A percentile compares a stretch with the other conserved stretches of the same genome.
These are phyloP conservation scores for Suaeda aralocaspica DNA, from an alignment of 148 eudicot genomes.

Conservation along the genomic window DNA sequence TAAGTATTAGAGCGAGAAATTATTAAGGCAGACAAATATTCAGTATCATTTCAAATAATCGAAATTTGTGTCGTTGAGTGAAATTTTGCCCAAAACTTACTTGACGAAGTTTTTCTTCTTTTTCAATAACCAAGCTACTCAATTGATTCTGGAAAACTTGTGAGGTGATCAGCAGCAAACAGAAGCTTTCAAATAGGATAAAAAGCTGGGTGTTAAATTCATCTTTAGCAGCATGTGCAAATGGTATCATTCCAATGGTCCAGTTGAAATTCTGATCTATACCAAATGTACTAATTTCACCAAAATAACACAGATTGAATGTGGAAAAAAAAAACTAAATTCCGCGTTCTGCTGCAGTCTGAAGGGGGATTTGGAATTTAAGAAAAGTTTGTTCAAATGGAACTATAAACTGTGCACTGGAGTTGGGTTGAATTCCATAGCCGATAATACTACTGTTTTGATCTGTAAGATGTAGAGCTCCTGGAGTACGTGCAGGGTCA, in stretches of 20 bases:
- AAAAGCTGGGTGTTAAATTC: constrained; percentile 6
- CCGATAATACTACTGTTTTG: constrained; percentile 51
- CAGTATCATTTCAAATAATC: neutral
- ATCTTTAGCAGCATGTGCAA: constrained; percentile 35
- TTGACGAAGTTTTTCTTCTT: constrained; percentile 82
- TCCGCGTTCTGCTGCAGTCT: constrained; percentile 86
- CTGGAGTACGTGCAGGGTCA: constrained; percentile 57
- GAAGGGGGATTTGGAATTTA: constrained; percentile 70
- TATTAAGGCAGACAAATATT: no score
- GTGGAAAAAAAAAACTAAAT: constrained; percentile 13
- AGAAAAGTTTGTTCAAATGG: constrained; percentile 50
- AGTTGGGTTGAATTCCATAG: constrained; percentile 72
- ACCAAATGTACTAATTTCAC: neutral
- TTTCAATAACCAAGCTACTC: constrained; percentile 53
- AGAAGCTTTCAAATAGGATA: constrained; percentile 38
- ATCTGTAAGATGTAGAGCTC: constrained; percentile 64
- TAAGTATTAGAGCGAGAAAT: neutral
- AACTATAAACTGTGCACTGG: constrained; percentile 45
- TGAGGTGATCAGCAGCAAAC: constrained; percentile 59
- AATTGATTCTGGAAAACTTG: constrained; percentile 64
- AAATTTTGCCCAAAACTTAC: constrained; percentile 34
- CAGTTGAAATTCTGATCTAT: constrained; percentile 55
- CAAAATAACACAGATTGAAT: neutral
- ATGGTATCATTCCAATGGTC: constrained; percentile 58
- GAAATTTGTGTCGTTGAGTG: neutral